A percentile compares a stretch with the other conserved stretches of the same genome.
Conservation (phyloP, 1,139 yeast species). For the Suhomyces yuchorum region DNA sequence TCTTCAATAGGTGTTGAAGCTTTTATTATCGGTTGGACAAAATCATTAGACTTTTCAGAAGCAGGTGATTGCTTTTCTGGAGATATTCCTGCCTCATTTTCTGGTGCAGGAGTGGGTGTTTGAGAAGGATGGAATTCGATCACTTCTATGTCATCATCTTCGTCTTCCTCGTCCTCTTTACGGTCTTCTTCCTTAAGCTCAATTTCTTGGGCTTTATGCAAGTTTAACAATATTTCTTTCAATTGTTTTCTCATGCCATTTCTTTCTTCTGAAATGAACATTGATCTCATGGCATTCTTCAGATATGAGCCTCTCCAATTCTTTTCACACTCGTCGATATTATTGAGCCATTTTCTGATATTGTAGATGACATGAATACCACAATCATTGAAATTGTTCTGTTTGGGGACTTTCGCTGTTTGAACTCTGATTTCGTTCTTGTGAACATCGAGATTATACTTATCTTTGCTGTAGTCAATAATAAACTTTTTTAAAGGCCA, state of each 20-base stretch:
- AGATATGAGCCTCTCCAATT: conserved; percentile 47
- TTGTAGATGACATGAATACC: conserved; percentile 91
- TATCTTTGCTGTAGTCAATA: conserved; percentile 70
- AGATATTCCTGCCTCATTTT: background rate
- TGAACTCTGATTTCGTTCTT: conserved; percentile 45
- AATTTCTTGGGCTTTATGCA: conserved; percentile 25
- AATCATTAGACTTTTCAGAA: background rate
- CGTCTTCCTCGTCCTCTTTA: conserved; percentile 1
- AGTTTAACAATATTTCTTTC: conserved; percentile 28
- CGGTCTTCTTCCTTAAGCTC: background rate
- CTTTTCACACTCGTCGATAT: conserved; percentile 51
- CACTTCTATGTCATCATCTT: conserved; percentile 20
- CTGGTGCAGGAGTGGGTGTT: conserved; percentile 8
- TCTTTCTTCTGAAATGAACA: conserved; percentile 37
- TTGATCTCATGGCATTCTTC: conserved; percentile 13
- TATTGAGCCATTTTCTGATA: conserved; percentile 61
- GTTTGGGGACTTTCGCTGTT: conserved; percentile 73
- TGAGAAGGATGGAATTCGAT: conserved; percentile 12
- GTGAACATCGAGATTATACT: conserved; percentile 50
- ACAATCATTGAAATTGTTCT: conserved; percentile 89
- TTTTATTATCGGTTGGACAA: background rate
- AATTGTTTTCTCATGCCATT: conserved; percentile 34
- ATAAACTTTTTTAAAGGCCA: conserved; percentile 63
- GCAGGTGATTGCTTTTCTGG: background rate
- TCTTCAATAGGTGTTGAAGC: background rate